Base-by-base conservation (phyloP, 257 asterid species). In the Rehmannia glutinosa region DNA sequence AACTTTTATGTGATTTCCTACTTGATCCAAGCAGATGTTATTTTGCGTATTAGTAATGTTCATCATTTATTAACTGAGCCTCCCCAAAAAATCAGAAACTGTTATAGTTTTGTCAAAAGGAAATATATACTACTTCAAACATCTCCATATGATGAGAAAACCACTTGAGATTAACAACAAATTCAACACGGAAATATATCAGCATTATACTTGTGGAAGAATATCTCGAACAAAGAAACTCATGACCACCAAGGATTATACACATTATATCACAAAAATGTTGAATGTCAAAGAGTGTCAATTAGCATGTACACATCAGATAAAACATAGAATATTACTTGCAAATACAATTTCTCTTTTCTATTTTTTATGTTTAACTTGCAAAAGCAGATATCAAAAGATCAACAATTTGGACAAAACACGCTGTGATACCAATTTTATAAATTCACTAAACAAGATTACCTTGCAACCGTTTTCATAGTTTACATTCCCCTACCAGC, bases 401-500 rank as follows among this genome's bases (percentile, higher is more conserved):
- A 49, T 56, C 32, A 30, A 49, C 8, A 9, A 62, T 58, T 15
- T 41, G n/a, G 46, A 56, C 56, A 61, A 51, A 49, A 16, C 4
- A 55, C 30, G 20, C 49, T 42, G 39, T 39, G 72, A 16, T 15
- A 50, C 21, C 28, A n/a, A 71, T 51, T 54, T 63, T 52, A 70
- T 39, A 59, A 52, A 46, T 55, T 57, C 24, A 66, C 15, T 21
- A 56, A 57, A 65, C 39, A 41, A 30, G 12, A 55, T 50, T 66
- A 76, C 71, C 73, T 62, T 21, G 17, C 28, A 51, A 55, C 15
- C 19, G 17, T 54, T 28, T 66, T 62, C 71, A 35, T 55, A 73
- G 66, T 68, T n/a, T 80, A 80, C 78, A 85, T 46, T 41, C 80
- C 64, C 77, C 62, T 87, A 58, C 95, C 82, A 19, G 71, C 60